Evolutionary conservation across 345 rosid species (phyloP).

Genomic region (Crucihimalaya himalaica): DNA sequence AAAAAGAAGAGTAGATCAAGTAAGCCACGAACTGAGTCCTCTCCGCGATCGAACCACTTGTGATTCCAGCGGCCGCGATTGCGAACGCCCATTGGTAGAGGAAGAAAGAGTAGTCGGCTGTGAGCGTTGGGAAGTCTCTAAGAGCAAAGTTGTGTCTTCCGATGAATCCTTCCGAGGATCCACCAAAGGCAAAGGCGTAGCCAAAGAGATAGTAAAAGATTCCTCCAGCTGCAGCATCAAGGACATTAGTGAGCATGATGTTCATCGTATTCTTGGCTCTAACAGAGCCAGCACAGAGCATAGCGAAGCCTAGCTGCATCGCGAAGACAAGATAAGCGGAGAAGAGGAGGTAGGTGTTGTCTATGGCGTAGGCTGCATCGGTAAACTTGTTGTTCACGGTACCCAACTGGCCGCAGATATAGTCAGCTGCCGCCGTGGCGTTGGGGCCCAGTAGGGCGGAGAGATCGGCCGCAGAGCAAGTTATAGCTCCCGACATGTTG

Average conservation of each 20-base stretch:
- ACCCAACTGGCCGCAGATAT: conserved; percentile 55
- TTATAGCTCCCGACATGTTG: conserved; percentile 36
- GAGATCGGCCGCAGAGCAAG: conserved; percentile 52
- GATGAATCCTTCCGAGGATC: conserved; percentile 75
- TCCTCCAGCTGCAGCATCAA: conserved; percentile 90
- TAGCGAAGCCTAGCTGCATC: conserved; percentile 96
- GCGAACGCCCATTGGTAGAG: conserved; percentile 97
- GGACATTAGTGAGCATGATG: conserved; percentile 95
- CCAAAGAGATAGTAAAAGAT: conserved; percentile 89
- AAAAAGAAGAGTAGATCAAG: conserved; percentile 74
- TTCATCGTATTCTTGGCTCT: conserved; percentile 94
- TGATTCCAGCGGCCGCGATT: conserved; percentile 91
- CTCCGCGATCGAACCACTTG: conserved; percentile 93
- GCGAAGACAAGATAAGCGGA: conserved; percentile 89
- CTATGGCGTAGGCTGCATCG: conserved; percentile 66
- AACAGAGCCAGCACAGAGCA: conserved; percentile 97
- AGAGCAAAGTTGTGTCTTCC: conserved; percentile 76
- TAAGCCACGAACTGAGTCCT: conserved; percentile 87
- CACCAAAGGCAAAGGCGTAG: conserved; percentile 88
- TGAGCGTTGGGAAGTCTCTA: conserved; percentile 36
- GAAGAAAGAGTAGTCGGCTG: conserved; percentile 64
- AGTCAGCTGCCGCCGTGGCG: conserved; percentile 58
- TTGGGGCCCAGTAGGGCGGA: conserved; percentile 59
- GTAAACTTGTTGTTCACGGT: conserved; percentile 39
- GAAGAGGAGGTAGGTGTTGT: conserved; percentile 88